Evolutionary conservation across 2,329 filamentous ascomycete genomes (phyloP).

Genomic region (Aspergillus alliaceus): DNA sequence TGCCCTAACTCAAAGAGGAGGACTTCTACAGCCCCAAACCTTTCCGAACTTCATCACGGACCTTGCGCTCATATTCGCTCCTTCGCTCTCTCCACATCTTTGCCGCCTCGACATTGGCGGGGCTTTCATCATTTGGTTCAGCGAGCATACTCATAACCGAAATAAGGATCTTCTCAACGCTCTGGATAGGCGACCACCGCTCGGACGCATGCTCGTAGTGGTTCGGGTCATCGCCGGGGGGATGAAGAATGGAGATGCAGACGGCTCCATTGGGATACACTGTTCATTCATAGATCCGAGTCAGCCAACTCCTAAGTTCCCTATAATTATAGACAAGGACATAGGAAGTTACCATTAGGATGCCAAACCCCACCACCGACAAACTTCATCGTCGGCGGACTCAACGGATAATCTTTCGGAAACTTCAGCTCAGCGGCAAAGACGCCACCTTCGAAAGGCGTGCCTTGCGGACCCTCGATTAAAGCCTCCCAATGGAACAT

Average conservation of each 20-base stretch:
- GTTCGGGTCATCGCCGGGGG: constrained; percentile 94
- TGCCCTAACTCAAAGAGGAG: background rate
- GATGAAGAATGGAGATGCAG: constrained; percentile 97
- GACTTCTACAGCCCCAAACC: constrained; percentile 70
- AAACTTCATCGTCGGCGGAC: constrained; percentile 95
- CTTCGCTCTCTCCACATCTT: constrained; percentile 92
- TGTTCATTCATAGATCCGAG: constrained; percentile 38
- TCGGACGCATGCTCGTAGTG: constrained; percentile 97
- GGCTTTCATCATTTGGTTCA: constrained; percentile 94
- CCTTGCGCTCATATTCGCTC: constrained; percentile 79
- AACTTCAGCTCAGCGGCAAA: constrained; percentile 95
- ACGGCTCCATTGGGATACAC: constrained; percentile 91
- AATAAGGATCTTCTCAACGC: constrained; percentile 95
- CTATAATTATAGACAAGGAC: background rate
- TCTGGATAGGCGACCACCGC: constrained; percentile 95
- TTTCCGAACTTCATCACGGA: constrained; percentile 76
- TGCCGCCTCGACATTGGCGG: constrained; percentile 92
- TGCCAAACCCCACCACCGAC: constrained; percentile 86
- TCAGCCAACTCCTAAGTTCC: background rate
- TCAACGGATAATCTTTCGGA: constrained; percentile 93
- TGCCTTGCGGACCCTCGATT: constrained; percentile 92
- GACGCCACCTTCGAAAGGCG: constrained; percentile 91
- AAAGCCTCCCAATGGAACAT: constrained; percentile 95
- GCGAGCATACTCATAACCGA: constrained; percentile 98
- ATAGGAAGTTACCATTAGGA: constrained; percentile 71